Base-by-base conservation (phyloP, 2,329 filamentous ascomycete genomes). In the Colletotrichum viniferum region DNA sequence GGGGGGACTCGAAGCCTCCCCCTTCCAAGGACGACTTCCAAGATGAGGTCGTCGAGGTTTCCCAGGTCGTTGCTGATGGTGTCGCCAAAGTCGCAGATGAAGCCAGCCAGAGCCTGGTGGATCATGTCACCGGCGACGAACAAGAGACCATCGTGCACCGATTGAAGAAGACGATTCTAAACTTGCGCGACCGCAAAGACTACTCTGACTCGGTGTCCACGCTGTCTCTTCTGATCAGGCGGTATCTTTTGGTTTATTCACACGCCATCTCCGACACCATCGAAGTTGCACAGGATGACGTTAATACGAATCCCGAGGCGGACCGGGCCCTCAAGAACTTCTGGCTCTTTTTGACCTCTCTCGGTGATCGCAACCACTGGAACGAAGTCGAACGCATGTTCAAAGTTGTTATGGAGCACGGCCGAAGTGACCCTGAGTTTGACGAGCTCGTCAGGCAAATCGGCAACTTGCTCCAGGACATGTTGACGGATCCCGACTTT, bases 181-280 rank as follows among this genome's bases (percentile, higher is more conserved):
- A 94, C 52, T 89, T 98, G 16, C 90, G 94, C 9, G 90, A 95
- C 80, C 92, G 94, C 67, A 91, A 90, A 9, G 95, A 98, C 82
- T 98, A 98, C 82, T 92, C 94, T 0, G 92, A 96, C 63, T 98
- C 96, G 0, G 95, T 98, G 0, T 95, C 94, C 1, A 95, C 93
- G 0, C 84, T 98, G 36, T 91, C 94, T 0, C 85, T 92, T 9
- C 88, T 98, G 7, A 88, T 98, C 72, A 92, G 95, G 81, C 91
- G 93, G 56, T 98, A 98, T 83, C 93, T 94, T 12, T 87, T 92
- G 77, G 88, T 92, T 12, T 98, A 98, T 82, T 95, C 95, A 0
- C 91, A 92, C 43, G 93, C 93, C 0, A 90, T 92, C 0, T 90
- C 93, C 69, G 91, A 95, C 63, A 90, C 95, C 0, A 87, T 92